Conservation (phyloP, 2,329 filamentous ascomycete genomes). For the Trichoderma asperellum region DNA sequence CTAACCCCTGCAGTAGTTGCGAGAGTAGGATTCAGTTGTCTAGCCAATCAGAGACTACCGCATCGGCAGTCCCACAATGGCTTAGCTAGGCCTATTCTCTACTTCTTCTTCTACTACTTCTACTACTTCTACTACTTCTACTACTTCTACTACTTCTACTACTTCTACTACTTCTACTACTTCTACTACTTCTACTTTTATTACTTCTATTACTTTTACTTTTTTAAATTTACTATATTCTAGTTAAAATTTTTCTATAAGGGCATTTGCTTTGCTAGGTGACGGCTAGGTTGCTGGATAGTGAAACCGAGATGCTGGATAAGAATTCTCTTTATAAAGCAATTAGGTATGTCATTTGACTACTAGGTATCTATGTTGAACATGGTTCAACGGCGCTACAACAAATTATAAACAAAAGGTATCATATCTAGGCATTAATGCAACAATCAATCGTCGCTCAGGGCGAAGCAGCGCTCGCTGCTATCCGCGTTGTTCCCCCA, state of each 20-base stretch:
- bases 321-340: too few relatives aligned
- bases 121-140: too few relatives aligned
- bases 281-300: too few relatives aligned
- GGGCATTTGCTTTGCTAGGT: too few relatives aligned
- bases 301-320: too few relatives aligned
- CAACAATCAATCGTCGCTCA: constrained; percentile 34
- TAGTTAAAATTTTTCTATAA: too few relatives aligned
- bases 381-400: neutral
- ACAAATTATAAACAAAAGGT: neutral
- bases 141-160: neutral
- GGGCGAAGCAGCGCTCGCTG: constrained; percentile 63
- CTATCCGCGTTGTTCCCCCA: constrained; percentile 62
- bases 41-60: constrained; percentile 23
- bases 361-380: neutral
- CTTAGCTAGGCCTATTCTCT: neutral
- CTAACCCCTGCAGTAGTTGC: constrained; percentile 17
- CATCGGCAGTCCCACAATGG: neutral
- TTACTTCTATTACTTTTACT: neutral
- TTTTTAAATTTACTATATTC: neutral
- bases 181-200: neutral
- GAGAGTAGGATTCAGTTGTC: neutral
- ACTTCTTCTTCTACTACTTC: neutral
- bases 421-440: constrained; percentile 16
- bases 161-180: too few relatives aligned
- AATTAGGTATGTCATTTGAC: neutral